These are phyloP conservation scores for Neotropicomus parvogracilis DNA, from an alignment of 1,284 basidiomycete species.

Conservation along the genomic window DNA sequence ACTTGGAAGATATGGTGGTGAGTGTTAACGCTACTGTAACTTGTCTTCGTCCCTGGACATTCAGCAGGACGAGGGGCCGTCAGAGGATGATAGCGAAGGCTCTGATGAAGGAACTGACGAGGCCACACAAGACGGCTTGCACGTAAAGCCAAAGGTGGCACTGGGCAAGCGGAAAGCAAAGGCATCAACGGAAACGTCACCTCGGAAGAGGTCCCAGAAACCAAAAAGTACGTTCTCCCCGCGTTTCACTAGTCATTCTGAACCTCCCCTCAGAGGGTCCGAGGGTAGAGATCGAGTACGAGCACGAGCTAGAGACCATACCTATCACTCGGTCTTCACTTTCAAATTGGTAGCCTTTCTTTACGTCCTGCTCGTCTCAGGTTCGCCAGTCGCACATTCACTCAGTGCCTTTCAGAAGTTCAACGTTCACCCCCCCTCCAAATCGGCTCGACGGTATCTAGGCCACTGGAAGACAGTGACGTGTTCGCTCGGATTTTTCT, in stretches of 20 bases:
- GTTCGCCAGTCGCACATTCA: too few species aligned
- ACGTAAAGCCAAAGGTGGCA: conserved; percentile 41
- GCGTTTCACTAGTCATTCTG: conserved; percentile 14
- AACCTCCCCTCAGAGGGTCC: conserved; percentile 54
- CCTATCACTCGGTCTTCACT: conserved; percentile 56
- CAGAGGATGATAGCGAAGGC: conserved; percentile 31
- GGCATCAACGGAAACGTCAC: conserved; percentile 35
- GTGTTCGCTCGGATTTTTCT: too few species aligned
- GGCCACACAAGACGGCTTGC: conserved; percentile 28
- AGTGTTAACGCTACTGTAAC: conserved; percentile 19
- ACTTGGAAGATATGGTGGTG: conserved; percentile 68
- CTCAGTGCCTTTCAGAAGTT: too few species aligned
- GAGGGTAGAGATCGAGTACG: conserved; percentile 93
- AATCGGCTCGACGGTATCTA: too few species aligned
- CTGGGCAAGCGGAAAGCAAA: conserved; percentile 70
- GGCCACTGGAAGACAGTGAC: too few species aligned
- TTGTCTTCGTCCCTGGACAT: conserved; percentile 5
- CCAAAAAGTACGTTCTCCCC: conserved; percentile 49
- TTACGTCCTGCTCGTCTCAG: not conserved
- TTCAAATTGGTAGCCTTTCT: conserved; percentile 52
- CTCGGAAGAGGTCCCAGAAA: conserved; percentile 53
- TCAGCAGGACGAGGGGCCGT: conserved; percentile 12
- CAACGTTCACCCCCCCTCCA: too few species aligned
- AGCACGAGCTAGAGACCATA: conserved; percentile 78
- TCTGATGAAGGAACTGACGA: conserved; percentile 41